Evolutionary conservation across 164 flowering plant genomes (phyloP), one percentile per base, ranked within the genome.

Genomic region (Macadamia tetraphylla): DNA sequence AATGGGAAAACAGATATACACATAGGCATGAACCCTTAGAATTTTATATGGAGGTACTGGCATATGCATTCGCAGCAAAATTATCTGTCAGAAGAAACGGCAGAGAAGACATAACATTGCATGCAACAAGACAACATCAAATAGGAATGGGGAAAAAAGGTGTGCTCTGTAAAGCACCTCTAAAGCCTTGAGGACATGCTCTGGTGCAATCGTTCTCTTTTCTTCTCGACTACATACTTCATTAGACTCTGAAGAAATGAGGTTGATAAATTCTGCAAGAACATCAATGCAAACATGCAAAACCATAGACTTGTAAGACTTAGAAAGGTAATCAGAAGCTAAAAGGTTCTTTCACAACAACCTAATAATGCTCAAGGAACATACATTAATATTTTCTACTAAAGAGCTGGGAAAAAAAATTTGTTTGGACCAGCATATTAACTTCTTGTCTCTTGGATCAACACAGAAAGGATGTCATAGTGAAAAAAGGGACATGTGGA

Each of bases 171-270:
- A 15, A 60, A 42, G 53, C 29, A 91, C 98, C 93, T 90, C 81
- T 68, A 94, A 78, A 72, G 99, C 99, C 81, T 88, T 94, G 70
- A 94, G 79, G 10, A 94, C 99, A 84, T 94, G 99, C 79, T 94
- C 98, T 62, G 99, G 99, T 49, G 98, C 99, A 70, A 94, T 94
- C 56, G 99, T 92, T 77, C 89, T 75, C 76, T 79, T 92, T 11
- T 92, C 98, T 78, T 86, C 97, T 75, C 79, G 78, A 81, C 71
- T 82, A 78, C 98, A 95, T 63, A 95, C 97, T 77, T 95, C 98
- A 81, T 92, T 90, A 32, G 98, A 92, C 74, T 95, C 98, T 42
- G 98, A 90, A 42, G 97, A 95, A 30, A 94, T 58, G 55, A 92
- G 94, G 75, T 92, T 92, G 66, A 94, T 94, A 77, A 92, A 94